Percentiles rank a stretch among this genome's conserved stretches.
phyloP scores from a whole-genome alignment of 495 filamentous ascomycete genomes.

The Neurospora sublineolata region DNA sequence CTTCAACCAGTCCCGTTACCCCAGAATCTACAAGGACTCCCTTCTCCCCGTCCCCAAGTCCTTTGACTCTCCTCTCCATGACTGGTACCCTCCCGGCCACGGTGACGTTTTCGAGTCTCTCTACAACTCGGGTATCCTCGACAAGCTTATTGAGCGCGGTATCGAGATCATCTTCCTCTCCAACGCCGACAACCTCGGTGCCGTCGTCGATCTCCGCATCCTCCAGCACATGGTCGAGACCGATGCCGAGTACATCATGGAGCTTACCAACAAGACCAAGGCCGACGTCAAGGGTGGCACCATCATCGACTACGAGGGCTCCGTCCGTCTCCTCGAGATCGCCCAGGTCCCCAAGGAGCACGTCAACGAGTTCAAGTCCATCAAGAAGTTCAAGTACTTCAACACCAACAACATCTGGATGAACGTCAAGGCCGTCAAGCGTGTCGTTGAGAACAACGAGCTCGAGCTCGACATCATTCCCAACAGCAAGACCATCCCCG shows the following conservation, averaged over 20 bases:
- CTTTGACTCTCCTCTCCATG: conserved; percentile 75
- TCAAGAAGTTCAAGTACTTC: conserved; percentile 99
- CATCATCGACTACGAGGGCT: conserved; percentile 98
- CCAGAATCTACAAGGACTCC: conserved; percentile 94
- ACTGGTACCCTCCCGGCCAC: conserved; percentile 98
- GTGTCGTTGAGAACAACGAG: conserved; percentile 96
- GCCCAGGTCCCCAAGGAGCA: conserved; percentile 99
- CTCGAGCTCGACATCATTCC: conserved; percentile 99
- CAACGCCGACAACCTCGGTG: conserved; percentile 97
- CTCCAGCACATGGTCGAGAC: conserved; percentile 98
- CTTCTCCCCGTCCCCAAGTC: conserved; percentile 90
- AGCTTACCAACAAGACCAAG: conserved; percentile 99
- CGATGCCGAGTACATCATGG: conserved; percentile 96
- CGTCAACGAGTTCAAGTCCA: conserved; percentile 99
- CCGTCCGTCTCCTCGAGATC: conserved; percentile 92
- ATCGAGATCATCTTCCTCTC: conserved; percentile 98
- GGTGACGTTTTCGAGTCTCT: conserved; percentile 99
- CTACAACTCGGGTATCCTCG: conserved; percentile 97
- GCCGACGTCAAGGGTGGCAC: conserved; percentile 99
- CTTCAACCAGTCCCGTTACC: conserved; percentile 99
- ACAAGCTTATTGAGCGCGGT: conserved; percentile 86
- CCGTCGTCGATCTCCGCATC: conserved; percentile 93
- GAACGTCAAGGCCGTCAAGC: conserved; percentile 94
- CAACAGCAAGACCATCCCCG: conserved; percentile 95
- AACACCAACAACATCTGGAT: conserved; percentile 99